phyloP scores from a whole-genome alignment of 2,329 filamentous ascomycete genomes.

The Cladophialophora carrionii region DNA sequence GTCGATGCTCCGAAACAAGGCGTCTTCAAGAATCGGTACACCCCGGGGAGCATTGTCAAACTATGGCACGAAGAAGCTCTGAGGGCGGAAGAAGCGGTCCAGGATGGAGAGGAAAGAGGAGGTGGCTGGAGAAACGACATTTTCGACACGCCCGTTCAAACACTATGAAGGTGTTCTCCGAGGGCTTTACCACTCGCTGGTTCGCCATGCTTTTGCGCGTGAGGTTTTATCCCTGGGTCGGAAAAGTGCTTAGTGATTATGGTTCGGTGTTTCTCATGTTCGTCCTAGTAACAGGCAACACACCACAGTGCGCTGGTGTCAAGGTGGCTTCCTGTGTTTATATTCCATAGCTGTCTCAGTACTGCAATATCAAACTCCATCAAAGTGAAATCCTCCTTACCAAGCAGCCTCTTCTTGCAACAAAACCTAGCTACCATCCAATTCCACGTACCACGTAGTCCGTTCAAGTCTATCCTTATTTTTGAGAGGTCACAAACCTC shows the following conservation, averaged over 20 bases:
- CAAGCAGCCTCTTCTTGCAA: neutral
- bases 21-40: constrained; percentile 81
- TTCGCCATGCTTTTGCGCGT: neutral
- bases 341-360: neutral
- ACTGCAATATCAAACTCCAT: neutral
- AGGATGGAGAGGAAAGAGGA: constrained; percentile 67
- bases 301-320: neutral
- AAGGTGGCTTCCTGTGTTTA: neutral
- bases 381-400: neutral
- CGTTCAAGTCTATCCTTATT: neutral
- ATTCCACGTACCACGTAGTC: too few relatives aligned
- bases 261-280: neutral
- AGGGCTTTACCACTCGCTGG: neutral
- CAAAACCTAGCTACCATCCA: neutral
- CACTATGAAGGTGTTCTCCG: neutral
- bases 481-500: neutral
- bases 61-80: constrained; percentile 83
- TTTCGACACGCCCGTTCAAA: constrained; percentile 57
- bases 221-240: neutral
- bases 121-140: constrained; percentile 81
- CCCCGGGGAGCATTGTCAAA: constrained; percentile 85
- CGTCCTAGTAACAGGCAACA: neutral
- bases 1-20: constrained; percentile 63
- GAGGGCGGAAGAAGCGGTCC: constrained; percentile 70
- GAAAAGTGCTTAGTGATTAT: neutral